Percentiles rank a stretch among this genome's conserved stretches.
Evolutionary conservation across 495 filamentous ascomycete genomes (phyloP).

Genomic region (Chaetomium tenue): DNA sequence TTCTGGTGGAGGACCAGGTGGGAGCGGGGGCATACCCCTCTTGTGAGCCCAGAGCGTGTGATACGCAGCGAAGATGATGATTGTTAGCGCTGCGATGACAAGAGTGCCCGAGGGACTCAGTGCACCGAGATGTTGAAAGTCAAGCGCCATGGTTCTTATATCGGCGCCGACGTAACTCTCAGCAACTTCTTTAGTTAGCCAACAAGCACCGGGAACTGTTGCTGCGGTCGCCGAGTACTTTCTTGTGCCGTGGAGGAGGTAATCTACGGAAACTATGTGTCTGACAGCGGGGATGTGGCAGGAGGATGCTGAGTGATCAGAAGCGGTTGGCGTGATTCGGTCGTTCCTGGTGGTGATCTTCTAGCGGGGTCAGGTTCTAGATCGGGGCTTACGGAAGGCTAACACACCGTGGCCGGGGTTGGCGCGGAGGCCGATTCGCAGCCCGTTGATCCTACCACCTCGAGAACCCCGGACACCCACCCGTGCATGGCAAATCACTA

Average conservation of each 20-base stretch:
- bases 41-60: background rate
- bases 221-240: background rate
- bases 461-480: too few species aligned
- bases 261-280: background rate
- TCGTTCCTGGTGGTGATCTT: background rate
- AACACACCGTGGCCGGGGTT: too few species aligned
- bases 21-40: slow-evolving; percentile 30
- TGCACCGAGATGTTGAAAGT: too few species aligned
- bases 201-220: background rate
- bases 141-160: background rate
- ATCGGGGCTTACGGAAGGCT: too few species aligned
- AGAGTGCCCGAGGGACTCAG: background rate
- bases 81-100: background rate
- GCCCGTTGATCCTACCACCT: too few species aligned
- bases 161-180: too few species aligned
- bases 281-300: background rate
- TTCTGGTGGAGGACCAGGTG: slow-evolving; percentile 42
- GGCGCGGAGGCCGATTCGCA: too few species aligned
- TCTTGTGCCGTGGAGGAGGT: background rate
- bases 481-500: too few species aligned
- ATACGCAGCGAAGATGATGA: background rate
- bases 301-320: background rate
- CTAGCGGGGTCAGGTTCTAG: background rate
- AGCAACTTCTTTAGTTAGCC: background rate
- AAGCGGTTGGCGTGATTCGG: background rate